Evolutionary conservation across 306 rosid genomes (phyloP), one percentile per base, ranked within the genome.

Genomic region (Hylodesmum podocarpum): DNA sequence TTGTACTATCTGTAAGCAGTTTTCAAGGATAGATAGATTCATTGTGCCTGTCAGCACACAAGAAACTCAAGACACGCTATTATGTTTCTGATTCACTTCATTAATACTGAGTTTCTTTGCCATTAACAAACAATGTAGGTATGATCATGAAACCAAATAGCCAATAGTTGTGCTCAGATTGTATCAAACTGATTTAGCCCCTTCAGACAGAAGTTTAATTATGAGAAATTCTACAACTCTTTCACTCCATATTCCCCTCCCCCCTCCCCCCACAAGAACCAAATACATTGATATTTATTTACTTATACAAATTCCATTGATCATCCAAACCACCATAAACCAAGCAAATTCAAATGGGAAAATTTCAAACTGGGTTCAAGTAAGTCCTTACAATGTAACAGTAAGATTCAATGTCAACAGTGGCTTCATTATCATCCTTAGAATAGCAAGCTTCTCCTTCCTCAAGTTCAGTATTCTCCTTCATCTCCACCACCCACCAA

Each of bases 331-430:
- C 66, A 25, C 25, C 39, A 80, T 4, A 57, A 67, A 69, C 59
- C 47, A 80, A 27, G 72, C 70, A 80, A 76, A 75, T 40, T 79
- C 81, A 50, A 76, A 72, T 31, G 40, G 37, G n/a, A 76, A 65
- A 72, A 53, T 18, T 41, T 54, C 78, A 78, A 72, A 73, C 36
- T 27, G 44, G 14, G 63, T 75, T 66, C 49, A 83, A 72, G 80
- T 36, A 77, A 61, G 28, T 77, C 89, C 96, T 94, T 91, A 94
- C 98, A 85, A 94, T 73, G 91, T 90, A 85, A 68, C 91, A 84
- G 81, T 88, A 84, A 79, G 86, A 79, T 70, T 94, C 93, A 80
- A 82, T 87, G 82, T 88, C 83, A 86, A 68, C 49, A 66, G 54
- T 78, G 76, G 34, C 77, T 68, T 77, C 89, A 78, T 86, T 89